Evolutionary conservation across 1,284 basidiomycete genomes (phyloP).

Genomic region (Mixia osmundae): DNA sequence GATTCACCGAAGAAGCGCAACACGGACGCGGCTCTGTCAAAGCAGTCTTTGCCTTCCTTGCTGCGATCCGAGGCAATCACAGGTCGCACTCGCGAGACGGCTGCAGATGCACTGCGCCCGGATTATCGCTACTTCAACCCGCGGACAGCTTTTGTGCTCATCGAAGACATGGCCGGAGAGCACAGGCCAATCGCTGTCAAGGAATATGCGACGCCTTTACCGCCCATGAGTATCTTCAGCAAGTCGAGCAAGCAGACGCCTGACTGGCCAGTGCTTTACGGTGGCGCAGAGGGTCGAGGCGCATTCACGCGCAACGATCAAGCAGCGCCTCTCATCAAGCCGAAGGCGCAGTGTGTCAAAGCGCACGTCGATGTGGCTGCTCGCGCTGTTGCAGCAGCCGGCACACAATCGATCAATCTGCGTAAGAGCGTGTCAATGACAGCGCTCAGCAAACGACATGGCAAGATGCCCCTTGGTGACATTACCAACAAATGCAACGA

Average conservation of each 20-base stretch:
- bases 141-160: slow-evolving; percentile 52
- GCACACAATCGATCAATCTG: too few relatives aligned
- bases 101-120: slow-evolving; percentile 60
- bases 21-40: background rate
- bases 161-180: slow-evolving; percentile 71
- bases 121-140: slow-evolving; percentile 76
- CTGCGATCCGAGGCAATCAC: slow-evolving; percentile 69
- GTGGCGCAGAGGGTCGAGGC: slow-evolving; percentile 22
- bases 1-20: slow-evolving; percentile 1
- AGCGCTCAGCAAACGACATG: background rate
- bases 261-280: slow-evolving; percentile 30
- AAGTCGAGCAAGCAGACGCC: slow-evolving; percentile 19
- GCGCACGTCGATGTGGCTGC: background rate
- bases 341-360: too few relatives aligned
- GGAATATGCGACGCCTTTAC: slow-evolving; percentile 26
- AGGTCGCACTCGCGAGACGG: slow-evolving; percentile 65
- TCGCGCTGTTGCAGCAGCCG: background rate
- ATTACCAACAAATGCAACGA: background rate
- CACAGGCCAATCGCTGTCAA: slow-evolving; percentile 31
- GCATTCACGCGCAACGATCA: slow-evolving; percentile 20
- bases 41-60: slow-evolving; percentile 26
- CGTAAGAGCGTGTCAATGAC: background rate
- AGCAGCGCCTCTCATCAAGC: slow-evolving; percentile 8
- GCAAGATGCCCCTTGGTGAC: background rate
- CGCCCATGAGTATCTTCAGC: background rate